Percentiles rank a stretch among this genome's conserved stretches.
Conservation (phyloP, 1,139 yeast genomes). For the Petasospora rhodanensis region DNA sequence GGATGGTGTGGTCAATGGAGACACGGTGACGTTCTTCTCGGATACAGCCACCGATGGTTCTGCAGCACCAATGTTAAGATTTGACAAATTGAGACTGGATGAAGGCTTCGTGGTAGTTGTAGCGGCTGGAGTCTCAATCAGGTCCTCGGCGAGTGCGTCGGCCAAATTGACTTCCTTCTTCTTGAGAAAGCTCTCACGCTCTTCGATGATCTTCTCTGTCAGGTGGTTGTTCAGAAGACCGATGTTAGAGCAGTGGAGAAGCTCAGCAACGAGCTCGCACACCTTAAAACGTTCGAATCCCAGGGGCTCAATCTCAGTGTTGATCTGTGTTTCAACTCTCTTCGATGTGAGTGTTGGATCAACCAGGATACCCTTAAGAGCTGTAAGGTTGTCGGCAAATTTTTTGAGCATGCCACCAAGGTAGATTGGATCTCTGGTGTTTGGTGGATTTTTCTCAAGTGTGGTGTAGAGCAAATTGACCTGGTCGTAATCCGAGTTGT, state of each 20-base stretch:
- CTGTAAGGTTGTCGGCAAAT: constrained; percentile 28
- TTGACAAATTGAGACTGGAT: constrained; percentile 18
- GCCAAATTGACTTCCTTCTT: constrained; percentile 23
- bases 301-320: constrained; percentile 65
- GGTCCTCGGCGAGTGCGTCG: constrained; percentile 23
- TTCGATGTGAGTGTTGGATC: constrained; percentile 20
- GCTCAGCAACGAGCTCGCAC: constrained; percentile 92
- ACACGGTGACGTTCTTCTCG: constrained; percentile 21
- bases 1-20: constrained; percentile 19
- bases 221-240: constrained; percentile 79
- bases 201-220: constrained; percentile 72
- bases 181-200: constrained; percentile 66
- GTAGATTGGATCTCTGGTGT: constrained; percentile 76
- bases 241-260: constrained; percentile 95
- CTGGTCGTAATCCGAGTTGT: constrained; percentile 92
- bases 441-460: constrained; percentile 81
- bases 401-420: constrained; percentile 32
- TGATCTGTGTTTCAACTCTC: constrained; percentile 28
- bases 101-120: neutral
- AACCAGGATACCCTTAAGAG: constrained; percentile 49
- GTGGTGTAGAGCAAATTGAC: constrained; percentile 83
- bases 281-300: constrained; percentile 96
- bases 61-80: constrained; percentile 24
- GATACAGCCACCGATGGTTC: constrained; percentile 27
- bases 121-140: constrained; percentile 5